Evolutionary conservation across 1,284 basidiomycete species (phyloP), one percentile per base, ranked within the genome.

Genomic region (Cryptococcus floricola): DNA sequence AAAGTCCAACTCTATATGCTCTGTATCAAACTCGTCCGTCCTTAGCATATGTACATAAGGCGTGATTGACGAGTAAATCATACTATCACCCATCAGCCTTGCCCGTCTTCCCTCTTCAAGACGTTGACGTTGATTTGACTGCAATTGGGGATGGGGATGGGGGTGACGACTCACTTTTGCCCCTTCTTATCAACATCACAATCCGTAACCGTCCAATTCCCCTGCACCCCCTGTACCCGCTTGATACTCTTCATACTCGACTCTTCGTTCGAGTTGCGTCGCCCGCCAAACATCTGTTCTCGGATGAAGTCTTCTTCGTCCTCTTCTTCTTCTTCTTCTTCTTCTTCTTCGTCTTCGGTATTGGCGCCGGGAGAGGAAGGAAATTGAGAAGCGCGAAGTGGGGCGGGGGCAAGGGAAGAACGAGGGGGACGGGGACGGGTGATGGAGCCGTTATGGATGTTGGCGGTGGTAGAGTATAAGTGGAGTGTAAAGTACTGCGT

Each of bases 141-240:
- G 23, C 2, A 23, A 23, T 23, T 23, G 23, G 23, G 23, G 23
- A 23, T 23, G 23, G 23, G 51, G 10, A 28, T 34, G 39, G 6
- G 7, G 51, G 27, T 46, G 51, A 6, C 3, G 16, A 67, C 70
- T 48, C 48, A 86, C 91, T 88, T 87, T 75, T 93, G 85, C 59
- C 96, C 98, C 70, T 94, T 87, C 4, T 88, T 88, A 58, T 89
- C 91, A 10, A 96, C 80, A 74, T 97, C 91, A 13, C 91, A 92
- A 76, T 98, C 95, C 2, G 93, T 95, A 54, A 96, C 88, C 0
- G 93, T 95, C 93, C 93, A 96, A 37, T 83, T 80, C 8, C 88
- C 88, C 37, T 83, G 80, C 51, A 82, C 78, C 1, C 90, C 93
- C 68, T 85, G 81, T 50, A 95, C 88, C 0, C 84, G 84, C 73